phyloP scores from a whole-genome alignment of 2,329 filamentous ascomycete species.

The Pseudonectria buxi region DNA sequence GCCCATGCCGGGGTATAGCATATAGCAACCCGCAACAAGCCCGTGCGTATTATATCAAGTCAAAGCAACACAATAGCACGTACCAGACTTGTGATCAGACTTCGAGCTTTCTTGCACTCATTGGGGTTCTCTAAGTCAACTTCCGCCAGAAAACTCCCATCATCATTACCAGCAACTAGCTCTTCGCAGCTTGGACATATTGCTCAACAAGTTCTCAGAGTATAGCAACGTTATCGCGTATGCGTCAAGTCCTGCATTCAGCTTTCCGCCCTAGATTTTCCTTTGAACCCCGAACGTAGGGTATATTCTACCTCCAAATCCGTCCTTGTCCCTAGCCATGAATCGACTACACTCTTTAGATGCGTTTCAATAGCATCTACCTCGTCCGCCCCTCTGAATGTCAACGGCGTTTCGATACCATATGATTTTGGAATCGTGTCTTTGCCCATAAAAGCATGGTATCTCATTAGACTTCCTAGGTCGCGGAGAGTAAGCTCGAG shows the following conservation, averaged over 20 bases:
- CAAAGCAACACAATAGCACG: no score
- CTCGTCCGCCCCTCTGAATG: conserved; percentile 19
- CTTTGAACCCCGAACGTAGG: conserved; percentile 19
- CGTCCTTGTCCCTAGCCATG: conserved; percentile 14
- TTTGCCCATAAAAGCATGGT: conserved; percentile 5
- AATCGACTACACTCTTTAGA: conserved; percentile 12
- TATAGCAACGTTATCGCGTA: neutral
- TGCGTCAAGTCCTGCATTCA: conserved; percentile 4
- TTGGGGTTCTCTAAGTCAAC: no score
- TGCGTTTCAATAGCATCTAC: conserved; percentile 14
- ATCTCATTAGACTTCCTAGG: conserved; percentile 6
- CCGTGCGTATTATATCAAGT: no score
- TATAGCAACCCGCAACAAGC: no score
- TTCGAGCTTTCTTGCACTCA: no score
- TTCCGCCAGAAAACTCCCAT: no score
- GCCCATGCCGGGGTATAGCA: no score
- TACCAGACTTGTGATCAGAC: no score
- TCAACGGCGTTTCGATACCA: conserved; percentile 7
- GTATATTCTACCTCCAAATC: conserved; percentile 19
- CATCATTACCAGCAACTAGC: no score
- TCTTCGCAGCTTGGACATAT: no score
- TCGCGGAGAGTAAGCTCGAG: conserved; percentile 3
- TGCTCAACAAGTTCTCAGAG: no score
- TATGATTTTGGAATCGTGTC: conserved; percentile 1
- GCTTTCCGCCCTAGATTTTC: conserved; percentile 12